A percentile compares a stretch with the other conserved stretches of the same genome.
These are phyloP conservation scores for Mycena belliarum DNA, from an alignment of 768 basidiomycete genomes.

Conservation along the genomic window DNA sequence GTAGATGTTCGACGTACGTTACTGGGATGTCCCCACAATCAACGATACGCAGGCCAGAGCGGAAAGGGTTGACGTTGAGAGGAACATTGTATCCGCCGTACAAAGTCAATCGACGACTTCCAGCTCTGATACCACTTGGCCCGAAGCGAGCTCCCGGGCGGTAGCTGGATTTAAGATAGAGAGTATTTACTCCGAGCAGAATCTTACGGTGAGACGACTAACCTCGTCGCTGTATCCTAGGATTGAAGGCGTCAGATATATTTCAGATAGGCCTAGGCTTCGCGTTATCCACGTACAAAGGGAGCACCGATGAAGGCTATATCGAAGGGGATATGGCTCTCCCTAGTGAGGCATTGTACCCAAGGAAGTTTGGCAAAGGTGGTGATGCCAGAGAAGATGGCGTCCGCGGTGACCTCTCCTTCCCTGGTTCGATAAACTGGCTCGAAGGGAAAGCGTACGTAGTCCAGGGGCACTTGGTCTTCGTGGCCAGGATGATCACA, in stretches of 20 bases:
- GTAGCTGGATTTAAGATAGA: slow-evolving; percentile 45
- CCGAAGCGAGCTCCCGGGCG: slow-evolving; percentile 86
- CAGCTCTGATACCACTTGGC: slow-evolving; percentile 79
- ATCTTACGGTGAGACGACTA: neutral
- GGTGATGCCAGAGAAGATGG: slow-evolving; percentile 66
- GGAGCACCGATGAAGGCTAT: slow-evolving; percentile 83
- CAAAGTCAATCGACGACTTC: slow-evolving; percentile 71
- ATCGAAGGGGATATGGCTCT: slow-evolving; percentile 62
- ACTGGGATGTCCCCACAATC: slow-evolving; percentile 82
- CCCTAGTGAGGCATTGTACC: slow-evolving; percentile 72
- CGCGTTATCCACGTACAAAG: slow-evolving; percentile 48
- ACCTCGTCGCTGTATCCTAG: slow-evolving; percentile 22
- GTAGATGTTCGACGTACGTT: slow-evolving; percentile 40
- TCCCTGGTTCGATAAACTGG: slow-evolving; percentile 54
- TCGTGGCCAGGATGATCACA: slow-evolving; percentile 44
- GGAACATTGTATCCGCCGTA: slow-evolving; percentile 83
- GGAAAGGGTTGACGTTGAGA: slow-evolving; percentile 71
- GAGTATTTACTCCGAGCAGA: neutral
- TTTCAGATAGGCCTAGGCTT: slow-evolving; percentile 34
- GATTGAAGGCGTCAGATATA: neutral
- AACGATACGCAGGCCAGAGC: slow-evolving; percentile 64
- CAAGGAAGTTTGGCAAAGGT: slow-evolving; percentile 90
- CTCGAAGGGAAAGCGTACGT: slow-evolving; percentile 66
- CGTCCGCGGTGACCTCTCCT: slow-evolving; percentile 73
- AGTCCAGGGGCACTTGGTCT: slow-evolving; percentile 65